Conservation (phyloP, 768 basidiomycete species). For the Amanita jacksonii region DNA sequence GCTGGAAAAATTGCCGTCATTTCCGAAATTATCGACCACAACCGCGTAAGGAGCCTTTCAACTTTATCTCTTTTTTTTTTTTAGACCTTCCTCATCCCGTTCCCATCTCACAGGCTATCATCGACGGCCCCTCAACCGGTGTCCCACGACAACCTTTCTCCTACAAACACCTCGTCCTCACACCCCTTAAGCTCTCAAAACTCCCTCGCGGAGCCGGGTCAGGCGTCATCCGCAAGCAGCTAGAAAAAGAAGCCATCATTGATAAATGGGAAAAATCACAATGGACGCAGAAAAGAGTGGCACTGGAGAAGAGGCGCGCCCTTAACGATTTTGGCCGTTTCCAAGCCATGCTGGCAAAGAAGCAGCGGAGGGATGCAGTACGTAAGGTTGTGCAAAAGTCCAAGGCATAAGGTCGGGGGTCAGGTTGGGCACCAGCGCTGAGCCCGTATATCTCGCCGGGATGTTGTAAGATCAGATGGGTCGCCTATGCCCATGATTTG, state of each 20-base stretch:
- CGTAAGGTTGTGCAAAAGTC: conserved; percentile 60
- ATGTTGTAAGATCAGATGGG: too few species aligned
- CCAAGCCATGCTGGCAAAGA: conserved; percentile 82
- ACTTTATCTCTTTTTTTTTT: neutral
- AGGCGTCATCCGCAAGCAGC: conserved; percentile 71
- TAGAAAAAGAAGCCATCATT: conserved; percentile 77
- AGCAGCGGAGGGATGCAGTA: conserved; percentile 69
- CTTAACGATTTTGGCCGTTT: conserved; percentile 92
- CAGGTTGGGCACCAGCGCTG: too few species aligned
- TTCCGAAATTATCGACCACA: conserved; percentile 98
- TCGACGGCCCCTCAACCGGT: conserved; percentile 87
- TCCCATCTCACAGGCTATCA: conserved; percentile 61
- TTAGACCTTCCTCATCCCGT: neutral
- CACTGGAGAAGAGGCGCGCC: conserved; percentile 61
- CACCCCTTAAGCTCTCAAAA: conserved; percentile 69
- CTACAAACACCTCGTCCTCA: conserved; percentile 90
- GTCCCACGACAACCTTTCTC: conserved; percentile 90
- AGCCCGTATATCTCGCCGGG: too few species aligned
- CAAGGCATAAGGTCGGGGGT: conserved; percentile 18
- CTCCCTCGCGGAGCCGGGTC: conserved; percentile 85
- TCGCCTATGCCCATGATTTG: too few species aligned
- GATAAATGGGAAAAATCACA: conserved; percentile 84
- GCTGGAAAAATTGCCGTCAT: conserved; percentile 91
- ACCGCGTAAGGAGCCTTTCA: conserved; percentile 55
- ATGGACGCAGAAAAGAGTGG: conserved; percentile 85